phyloP scores from a whole-genome alignment of 2,329 filamentous ascomycete species.

The Penicillium rolfsii region DNA sequence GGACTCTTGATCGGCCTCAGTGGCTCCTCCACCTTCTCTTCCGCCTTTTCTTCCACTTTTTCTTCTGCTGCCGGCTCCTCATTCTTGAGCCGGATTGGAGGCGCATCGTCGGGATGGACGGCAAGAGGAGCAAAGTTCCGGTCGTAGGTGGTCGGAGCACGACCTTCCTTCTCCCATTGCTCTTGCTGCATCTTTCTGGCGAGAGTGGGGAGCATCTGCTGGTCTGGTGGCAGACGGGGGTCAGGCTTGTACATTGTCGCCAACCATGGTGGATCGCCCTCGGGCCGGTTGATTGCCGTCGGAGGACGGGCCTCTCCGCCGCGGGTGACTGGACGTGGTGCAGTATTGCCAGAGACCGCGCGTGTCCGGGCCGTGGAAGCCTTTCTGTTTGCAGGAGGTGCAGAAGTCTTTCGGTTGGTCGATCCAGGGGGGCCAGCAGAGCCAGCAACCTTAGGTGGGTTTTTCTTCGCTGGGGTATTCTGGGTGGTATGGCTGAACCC shows the following conservation, averaged over 20 bases:
- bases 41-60: slow-evolving; percentile 3
- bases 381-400: slow-evolving; percentile 46
- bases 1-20: slow-evolving; percentile 36
- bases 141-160: slow-evolving; percentile 82
- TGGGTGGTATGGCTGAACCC: slow-evolving; percentile 31
- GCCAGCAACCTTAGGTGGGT: slow-evolving; percentile 31
- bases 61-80: slow-evolving; percentile 16
- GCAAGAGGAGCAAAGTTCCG: slow-evolving; percentile 82
- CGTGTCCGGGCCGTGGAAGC: slow-evolving; percentile 41
- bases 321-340: slow-evolving; percentile 64
- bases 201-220: slow-evolving; percentile 93
- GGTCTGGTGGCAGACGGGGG: slow-evolving; percentile 87
- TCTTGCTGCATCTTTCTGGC: slow-evolving; percentile 90
- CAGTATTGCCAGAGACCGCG: slow-evolving; percentile 39
- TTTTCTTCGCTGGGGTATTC: slow-evolving; percentile 38
- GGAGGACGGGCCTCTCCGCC: slow-evolving; percentile 58
- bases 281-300: slow-evolving; percentile 69
- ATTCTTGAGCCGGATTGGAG: slow-evolving; percentile 24
- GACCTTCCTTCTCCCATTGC: slow-evolving; percentile 91
- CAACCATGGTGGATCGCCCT: slow-evolving; percentile 96
- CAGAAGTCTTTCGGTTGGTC: slow-evolving; percentile 44
- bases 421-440: slow-evolving; percentile 34
- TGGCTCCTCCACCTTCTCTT: slow-evolving; percentile 17
- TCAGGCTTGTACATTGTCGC: slow-evolving; percentile 94
- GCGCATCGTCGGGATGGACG: slow-evolving; percentile 43